phyloP scores from a whole-genome alignment of 75 land plant genomes.

The Cryptomeria japonica region DNA sequence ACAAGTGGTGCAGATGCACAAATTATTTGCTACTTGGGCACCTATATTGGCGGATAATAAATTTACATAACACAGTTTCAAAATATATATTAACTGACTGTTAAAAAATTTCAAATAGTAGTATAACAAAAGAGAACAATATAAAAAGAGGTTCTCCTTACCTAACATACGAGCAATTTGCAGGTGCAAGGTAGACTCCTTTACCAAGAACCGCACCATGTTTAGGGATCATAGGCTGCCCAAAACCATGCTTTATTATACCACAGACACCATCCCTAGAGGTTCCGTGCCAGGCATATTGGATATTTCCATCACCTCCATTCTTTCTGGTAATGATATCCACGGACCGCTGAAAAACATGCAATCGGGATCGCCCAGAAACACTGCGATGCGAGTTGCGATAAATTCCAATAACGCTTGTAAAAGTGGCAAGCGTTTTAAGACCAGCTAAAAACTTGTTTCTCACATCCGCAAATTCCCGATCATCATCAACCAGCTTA shows the following conservation, averaged over 20 bases:
- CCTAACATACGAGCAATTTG: conserved; percentile 8
- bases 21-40: not conserved
- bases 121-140: not conserved
- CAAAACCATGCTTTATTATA: conserved; percentile 15
- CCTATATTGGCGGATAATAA: not conserved
- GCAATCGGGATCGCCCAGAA: conserved; percentile 10
- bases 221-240: conserved; percentile 3
- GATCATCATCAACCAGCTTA: conserved; percentile 8
- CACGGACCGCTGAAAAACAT: conserved; percentile 4
- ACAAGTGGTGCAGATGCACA: too few relatives aligned
- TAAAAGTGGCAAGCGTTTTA: conserved; percentile 1
- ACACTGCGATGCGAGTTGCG: conserved; percentile 4
- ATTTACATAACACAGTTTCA: conserved; percentile 48
- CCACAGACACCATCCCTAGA: conserved; percentile 6
- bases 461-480: conserved; percentile 14
- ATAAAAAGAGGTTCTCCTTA: not conserved
- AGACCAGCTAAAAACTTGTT: conserved; percentile 23
- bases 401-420: conserved; percentile 22
- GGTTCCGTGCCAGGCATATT: conserved; percentile 17
- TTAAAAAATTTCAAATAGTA: not conserved
- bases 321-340: not conserved
- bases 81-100: not conserved
- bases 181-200: conserved; percentile 20
- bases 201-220: conserved; percentile 13
- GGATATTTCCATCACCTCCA: conserved; percentile 12